phyloP scores from a whole-genome alignment of 192 early-diverging fungal species.

The Umbelopsis isabellina region DNA sequence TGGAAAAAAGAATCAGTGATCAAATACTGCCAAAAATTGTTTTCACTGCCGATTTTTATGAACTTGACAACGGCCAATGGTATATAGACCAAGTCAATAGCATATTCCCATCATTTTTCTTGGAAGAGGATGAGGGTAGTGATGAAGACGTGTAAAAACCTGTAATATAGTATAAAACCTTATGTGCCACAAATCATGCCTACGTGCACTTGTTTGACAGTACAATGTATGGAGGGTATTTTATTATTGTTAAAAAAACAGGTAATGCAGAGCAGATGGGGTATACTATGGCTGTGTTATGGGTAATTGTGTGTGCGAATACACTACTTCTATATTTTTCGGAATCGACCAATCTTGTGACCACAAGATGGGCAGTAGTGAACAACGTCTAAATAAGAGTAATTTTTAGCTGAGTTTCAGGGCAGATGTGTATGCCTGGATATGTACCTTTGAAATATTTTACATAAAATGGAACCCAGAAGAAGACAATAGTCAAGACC shows the following conservation, averaged over 20 bases:
- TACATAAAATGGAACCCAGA: constrained; percentile 19
- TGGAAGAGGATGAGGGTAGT: constrained; percentile 32
- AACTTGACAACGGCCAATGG: constrained; percentile 31
- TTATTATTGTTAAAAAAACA: not conserved
- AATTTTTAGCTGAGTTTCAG: not conserved
- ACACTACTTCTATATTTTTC: constrained; percentile 1
- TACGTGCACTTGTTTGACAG: too few species aligned
- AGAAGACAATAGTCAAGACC: constrained; percentile 13
- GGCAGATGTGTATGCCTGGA: too few species aligned
- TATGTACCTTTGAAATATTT: constrained; percentile 15
- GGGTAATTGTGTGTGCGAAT: too few species aligned
- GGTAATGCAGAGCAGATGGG: too few species aligned
- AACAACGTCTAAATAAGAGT: constrained; percentile 7
- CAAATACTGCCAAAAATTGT: constrained; percentile 32
- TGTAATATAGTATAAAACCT: not conserved
- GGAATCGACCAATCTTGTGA: constrained; percentile 18
- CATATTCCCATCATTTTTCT: constrained; percentile 37
- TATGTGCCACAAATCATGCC: too few species aligned
- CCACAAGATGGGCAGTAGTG: constrained; percentile 13
- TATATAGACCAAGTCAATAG: constrained; percentile 26
- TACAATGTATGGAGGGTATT: not conserved
- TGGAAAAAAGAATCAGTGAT: constrained; percentile 33
- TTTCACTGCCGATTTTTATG: constrained; percentile 17
- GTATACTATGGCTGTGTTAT: too few species aligned
- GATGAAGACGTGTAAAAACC: constrained; percentile 27